Base-by-base conservation (phyloP, 2,329 filamentous ascomycete genomes). In the Penicillium griseofulvum region DNA sequence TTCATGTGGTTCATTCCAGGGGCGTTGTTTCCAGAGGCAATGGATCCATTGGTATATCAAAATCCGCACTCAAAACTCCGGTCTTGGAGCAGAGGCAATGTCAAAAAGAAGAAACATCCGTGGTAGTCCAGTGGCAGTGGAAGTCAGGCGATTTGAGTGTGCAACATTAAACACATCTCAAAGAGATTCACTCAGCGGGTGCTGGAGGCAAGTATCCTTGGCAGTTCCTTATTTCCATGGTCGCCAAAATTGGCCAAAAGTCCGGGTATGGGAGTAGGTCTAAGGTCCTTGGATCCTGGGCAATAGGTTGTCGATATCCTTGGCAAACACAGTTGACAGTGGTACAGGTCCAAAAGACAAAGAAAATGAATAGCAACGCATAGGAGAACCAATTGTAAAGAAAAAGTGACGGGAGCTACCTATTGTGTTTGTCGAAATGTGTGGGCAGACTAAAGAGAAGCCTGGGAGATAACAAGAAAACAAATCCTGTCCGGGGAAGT, bases 151-250 rank as follows among this genome's bases (percentile, higher is more conserved):
- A 59, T 51, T 49, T 49, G 53, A 70, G 69, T 65, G 68, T 72
- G 71, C 68, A 70, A 64, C 70, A 74, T 74, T 69, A 75, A 71
- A 67, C 69, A 72, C 60, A 72, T 74, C 68, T 74, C 66, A 65
- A 54, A 67, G 67, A 70, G 68, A 67, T 57, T 67, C 59, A 61
- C 61, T 61, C 68, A 69, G 71, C 70, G 69, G 71, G 47, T 61
- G 70, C 67, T 66, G 61, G 56, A 59, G 62, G 64, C 53, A 60
- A 58, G 48, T 54, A 57, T 65, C 63, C 62, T 58, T 37, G 57
- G 62, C 37, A 61, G 65, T 62, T 56, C 56, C 65, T 65, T 46
- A 64, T 65, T 62, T 22, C 62, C 62, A 63, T 63, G 52, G 54
- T 54, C 62, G 64, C 49, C 62, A 52, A 37, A 28, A 50, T 26